These are phyloP conservation scores for Adansonia madagascariensis DNA, from an alignment of 441 rosid genomes.

Conservation along the genomic window DNA sequence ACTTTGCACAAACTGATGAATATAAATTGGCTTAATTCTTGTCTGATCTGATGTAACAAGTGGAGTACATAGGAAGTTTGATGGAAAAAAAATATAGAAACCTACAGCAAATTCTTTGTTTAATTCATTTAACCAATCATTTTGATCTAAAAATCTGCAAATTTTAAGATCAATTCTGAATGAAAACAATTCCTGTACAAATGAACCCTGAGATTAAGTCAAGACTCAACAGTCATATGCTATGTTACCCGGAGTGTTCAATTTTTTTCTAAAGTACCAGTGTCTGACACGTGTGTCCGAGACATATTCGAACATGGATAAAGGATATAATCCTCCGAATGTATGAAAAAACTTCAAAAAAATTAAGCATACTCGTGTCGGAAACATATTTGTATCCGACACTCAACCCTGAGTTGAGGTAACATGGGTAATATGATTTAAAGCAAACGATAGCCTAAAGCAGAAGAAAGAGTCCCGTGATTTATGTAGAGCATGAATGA, in stretches of 20 bases:
- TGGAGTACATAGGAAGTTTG: not conserved
- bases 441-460: slow-evolving; percentile 2
- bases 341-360: too few species aligned
- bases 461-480: not conserved
- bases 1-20: not conserved
- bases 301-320: too few species aligned
- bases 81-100: not conserved
- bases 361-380: too few species aligned
- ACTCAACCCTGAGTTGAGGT: too few species aligned
- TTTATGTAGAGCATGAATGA: slow-evolving; percentile 2
- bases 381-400: too few species aligned
- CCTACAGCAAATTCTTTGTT: not conserved
- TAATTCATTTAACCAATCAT: slow-evolving; percentile 16
- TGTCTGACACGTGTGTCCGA: too few species aligned
- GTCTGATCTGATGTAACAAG: not conserved
- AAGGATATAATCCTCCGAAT: too few species aligned
- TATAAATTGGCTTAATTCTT: not conserved
- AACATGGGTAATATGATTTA: not conserved
- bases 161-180: not conserved
- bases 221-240: not conserved
- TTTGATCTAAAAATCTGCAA: not conserved
- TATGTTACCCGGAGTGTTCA: too few species aligned
- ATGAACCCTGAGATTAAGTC: slow-evolving; percentile 6
- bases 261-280: too few species aligned
- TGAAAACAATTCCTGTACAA: slow-evolving; percentile 6